A percentile compares a stretch with the other conserved stretches of the same genome.
These are phyloP conservation scores for Mycotypha africana DNA, from an alignment of 371 early-diverging fungal species.

Conservation along the genomic window DNA sequence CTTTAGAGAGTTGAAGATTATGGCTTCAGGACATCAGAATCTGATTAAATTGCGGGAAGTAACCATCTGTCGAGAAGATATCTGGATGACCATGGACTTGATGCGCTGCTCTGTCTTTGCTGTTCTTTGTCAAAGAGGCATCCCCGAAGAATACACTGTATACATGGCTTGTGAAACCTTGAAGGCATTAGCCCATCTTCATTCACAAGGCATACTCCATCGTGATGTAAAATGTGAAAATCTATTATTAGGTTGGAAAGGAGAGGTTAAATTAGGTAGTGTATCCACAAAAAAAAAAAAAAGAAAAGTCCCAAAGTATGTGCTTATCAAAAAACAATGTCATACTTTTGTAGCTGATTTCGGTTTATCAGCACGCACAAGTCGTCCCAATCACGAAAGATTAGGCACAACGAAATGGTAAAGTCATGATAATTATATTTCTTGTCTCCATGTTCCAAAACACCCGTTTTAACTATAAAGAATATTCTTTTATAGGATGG, in stretches of 20 bases:
- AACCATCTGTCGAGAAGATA: slow-evolving; percentile 30
- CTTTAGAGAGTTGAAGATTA: slow-evolving; percentile 38
- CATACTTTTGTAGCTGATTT: slow-evolving; percentile 32
- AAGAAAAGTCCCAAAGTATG: neutral
- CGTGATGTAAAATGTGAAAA: slow-evolving; percentile 52
- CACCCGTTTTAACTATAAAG: slow-evolving; percentile 31
- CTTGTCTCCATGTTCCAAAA: neutral
- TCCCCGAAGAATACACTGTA: slow-evolving; percentile 38
- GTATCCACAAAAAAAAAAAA: neutral
- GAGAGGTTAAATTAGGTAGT: slow-evolving; percentile 43
- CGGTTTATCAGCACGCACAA: slow-evolving; percentile 39
- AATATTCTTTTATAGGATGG: slow-evolving; percentile 26
- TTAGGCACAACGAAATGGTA: slow-evolving; percentile 55
- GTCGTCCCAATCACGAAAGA: slow-evolving; percentile 34
- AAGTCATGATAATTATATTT: slow-evolving; percentile 19
- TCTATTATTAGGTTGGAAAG: slow-evolving; percentile 39
- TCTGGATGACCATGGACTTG: slow-evolving; percentile 46
- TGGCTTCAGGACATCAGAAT: slow-evolving; percentile 39
- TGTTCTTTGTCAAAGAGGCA: slow-evolving; percentile 36
- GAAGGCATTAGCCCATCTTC: slow-evolving; percentile 34
- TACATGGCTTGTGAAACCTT: slow-evolving; percentile 35
- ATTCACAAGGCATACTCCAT: slow-evolving; percentile 40
- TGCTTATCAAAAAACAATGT: neutral
- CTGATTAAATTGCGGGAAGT: slow-evolving; percentile 39
- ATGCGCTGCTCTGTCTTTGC: slow-evolving; percentile 45